phyloP scores from a whole-genome alignment of 495 filamentous ascomycete genomes.

The Trichoderma orchidacearum region DNA sequence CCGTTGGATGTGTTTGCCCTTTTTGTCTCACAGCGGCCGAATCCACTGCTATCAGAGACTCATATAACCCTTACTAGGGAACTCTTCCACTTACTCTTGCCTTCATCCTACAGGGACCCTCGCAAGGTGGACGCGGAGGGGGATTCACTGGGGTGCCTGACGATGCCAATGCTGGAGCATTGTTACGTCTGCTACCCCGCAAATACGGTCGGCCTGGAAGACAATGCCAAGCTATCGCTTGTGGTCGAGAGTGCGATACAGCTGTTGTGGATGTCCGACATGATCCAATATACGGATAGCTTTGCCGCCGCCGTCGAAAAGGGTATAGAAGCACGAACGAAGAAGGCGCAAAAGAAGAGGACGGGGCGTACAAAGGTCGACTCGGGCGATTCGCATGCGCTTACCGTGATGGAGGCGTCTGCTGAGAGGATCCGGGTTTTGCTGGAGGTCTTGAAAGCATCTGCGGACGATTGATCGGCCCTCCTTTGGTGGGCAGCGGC shows the following conservation, averaged over 20 bases:
- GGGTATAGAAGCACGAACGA: slow-evolving; percentile 51
- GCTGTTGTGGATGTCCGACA: slow-evolving; percentile 31
- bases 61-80: slow-evolving; percentile 51
- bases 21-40: slow-evolving; percentile 42
- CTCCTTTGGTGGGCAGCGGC: too few species aligned
- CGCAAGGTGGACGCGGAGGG: slow-evolving; percentile 19
- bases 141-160: slow-evolving; percentile 30
- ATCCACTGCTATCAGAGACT: slow-evolving; percentile 30
- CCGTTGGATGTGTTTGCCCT: slow-evolving; percentile 58
- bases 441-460: slow-evolving; percentile 14
- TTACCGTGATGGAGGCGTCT: slow-evolving; percentile 20
- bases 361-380: slow-evolving; percentile 25
- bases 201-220: slow-evolving; percentile 41
- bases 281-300: slow-evolving; percentile 25
- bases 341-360: slow-evolving; percentile 33
- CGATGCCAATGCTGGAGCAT: slow-evolving; percentile 42
- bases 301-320: slow-evolving; percentile 38
- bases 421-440: slow-evolving; percentile 22
- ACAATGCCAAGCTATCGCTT: slow-evolving; percentile 73
- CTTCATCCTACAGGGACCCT: slow-evolving; percentile 38
- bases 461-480: too few species aligned
- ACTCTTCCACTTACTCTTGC: slow-evolving; percentile 49
- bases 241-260: slow-evolving; percentile 59
- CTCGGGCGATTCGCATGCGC: slow-evolving; percentile 18
- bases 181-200: slow-evolving; percentile 65